Evolutionary conservation across 2,329 filamentous ascomycete genomes (phyloP), one percentile per base, ranked within the genome.

Genomic region (Apiospora malaysiana): DNA sequence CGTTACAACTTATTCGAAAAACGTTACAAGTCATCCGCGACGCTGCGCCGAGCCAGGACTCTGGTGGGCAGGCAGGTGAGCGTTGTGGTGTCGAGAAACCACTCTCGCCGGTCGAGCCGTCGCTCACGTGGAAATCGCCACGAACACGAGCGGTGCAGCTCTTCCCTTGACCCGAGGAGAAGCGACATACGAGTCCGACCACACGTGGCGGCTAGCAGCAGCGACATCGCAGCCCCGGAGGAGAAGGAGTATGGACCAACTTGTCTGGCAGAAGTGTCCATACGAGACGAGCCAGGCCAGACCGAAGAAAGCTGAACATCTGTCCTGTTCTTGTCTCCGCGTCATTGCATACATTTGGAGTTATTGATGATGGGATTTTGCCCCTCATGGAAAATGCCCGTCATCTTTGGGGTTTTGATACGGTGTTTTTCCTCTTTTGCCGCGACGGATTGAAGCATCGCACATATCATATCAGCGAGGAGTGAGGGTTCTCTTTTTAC

Each of bases 401-500:
- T 63, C 51, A 18, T 37, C 56, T 4, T 3, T 40, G 56, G 56
- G 27, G n/a, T 63, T 63, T n/a, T 63, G 32, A 21, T 18, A n/a
- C 56, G 56, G 27, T 40, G 56, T 40, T 63, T 63, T 56, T 63
- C 8, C 12, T 56, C 27, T 32, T 63, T 63, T 10, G 32, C 56
- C 56, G 56, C 32, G 56, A n/a, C 56, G 56, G 32, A 40, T 40
- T 18, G 56, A 40, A 63, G 56, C 56, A 63, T 63, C 56, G n/a
- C 32, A 40, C 56, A 63, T 27, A 59, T 63, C 27, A 63, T 32
- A 63, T 63, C 56, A 63, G 56, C 56, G 56, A 63, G 56, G 56
- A 63, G 56, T 63, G 56, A 40, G 56, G 56, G 56, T 40, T 63
- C 27, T 63, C 56, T 63, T 63, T 51, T 51, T 63, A 21, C 18